Evolutionary conservation across 345 rosid genomes (phyloP), one percentile per base, ranked within the genome.

Genomic region (Salix koriyanagi): DNA sequence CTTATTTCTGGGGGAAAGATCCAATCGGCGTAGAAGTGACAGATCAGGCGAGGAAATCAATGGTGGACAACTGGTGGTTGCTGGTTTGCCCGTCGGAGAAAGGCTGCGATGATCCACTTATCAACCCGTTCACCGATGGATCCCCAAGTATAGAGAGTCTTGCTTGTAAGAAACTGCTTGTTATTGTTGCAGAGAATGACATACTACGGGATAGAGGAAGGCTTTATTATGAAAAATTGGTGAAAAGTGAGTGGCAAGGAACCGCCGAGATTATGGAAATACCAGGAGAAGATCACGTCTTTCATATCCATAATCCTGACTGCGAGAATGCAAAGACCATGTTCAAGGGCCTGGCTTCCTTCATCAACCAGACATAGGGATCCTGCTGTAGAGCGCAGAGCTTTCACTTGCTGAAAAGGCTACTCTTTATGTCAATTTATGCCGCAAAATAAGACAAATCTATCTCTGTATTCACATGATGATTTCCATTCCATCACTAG

Each of bases 1-100:
- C 97, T 3, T 91, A 90, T 50, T 91, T 93, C 52, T 77, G 79
- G 84, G 84, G 79, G 10, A 78, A 82, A 15, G 69, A 86, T 62
- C 96, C 92, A 15, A 88, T 90, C 0, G 91, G 96, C 23, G 79
- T 68, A 6, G 98, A 94, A 85, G 36, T 69, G 4, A 69, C 30
- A 0, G 90, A 94, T 61, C 52, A 1, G 19, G 58, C 66, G 0
- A 86, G 91, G 80, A 92, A 86, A 76, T 67, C 86, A 61, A 81
- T 87, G 90, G 98, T 94, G 30, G 97, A 94, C 28, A 76, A 79
- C 30, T 94, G 97, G 96, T 94, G 98, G 97, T 21, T 10, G 50
- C 90, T 91, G 16, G 90, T 90, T 30, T 91, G 95, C 19, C 88
- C 91, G 3, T 89, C 94, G 0, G 86, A 86, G 2, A 87, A 84